Evolutionary conservation across 2,329 filamentous ascomycete species (phyloP), one percentile per base, ranked within the genome.

Genomic region (Davidsoniella eucalypti): DNA sequence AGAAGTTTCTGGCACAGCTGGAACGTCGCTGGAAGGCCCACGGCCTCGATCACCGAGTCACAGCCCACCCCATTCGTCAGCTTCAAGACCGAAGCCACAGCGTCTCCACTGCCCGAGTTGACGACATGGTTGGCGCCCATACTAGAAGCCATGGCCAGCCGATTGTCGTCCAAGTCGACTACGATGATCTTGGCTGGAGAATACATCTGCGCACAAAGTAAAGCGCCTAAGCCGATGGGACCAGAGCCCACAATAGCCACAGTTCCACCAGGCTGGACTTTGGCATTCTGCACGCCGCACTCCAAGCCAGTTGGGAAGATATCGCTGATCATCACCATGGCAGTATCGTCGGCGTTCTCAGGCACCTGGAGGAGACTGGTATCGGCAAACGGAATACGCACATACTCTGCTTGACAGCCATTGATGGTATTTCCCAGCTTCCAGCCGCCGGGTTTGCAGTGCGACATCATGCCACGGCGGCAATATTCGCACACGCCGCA

Each of bases 11-110:
- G 73, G 48, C 68, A 71, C 40, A 76, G 60, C 14, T 70, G 64
- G 56, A 78, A 76, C 0, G 70, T 76, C 0, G 64, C 64, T 0
- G 71, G 70, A 7, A 73, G 62, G 1, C 74, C 74, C 1, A 78
- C 75, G 0, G 72, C 73, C 58, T 78, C 75, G 46, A 77, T 73
- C 1, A 78, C 73, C 0, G 70, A 64, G 52, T 79, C 73, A 54
- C 71, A 76, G 0, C 73, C 74, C 48, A 68, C 64, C 1, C 67
- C 69, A n/a, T 67, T 67, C 0, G 72, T 75, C 47, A 74, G 54
- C 0, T 59, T 59, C 55, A 63, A 64, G 2, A 75, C 62, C 2
- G 57, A 55, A 8, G 65, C 61, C 4, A 64, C 60, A 0, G 64
- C 61, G n/a, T 66, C 61, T 0, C 57, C 56, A 4, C 62, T 53